These are phyloP conservation scores for Fusarium armeniacum DNA, from an alignment of 2,329 filamentous ascomycete genomes.

Conservation along the genomic window DNA sequence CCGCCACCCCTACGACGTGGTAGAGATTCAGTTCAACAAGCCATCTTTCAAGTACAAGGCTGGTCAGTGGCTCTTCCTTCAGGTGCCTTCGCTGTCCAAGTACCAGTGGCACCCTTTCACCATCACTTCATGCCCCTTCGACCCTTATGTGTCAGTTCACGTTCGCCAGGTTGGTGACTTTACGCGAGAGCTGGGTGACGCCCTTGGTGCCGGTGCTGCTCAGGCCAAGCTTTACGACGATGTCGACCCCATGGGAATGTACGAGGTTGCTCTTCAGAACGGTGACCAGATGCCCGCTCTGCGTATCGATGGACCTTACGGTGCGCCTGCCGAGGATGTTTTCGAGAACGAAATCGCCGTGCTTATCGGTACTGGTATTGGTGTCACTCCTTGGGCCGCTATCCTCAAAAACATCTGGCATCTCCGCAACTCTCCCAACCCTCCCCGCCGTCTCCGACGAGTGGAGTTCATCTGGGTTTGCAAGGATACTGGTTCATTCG, in stretches of 20 bases:
- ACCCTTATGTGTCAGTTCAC: slow-evolving; percentile 94
- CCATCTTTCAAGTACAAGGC: slow-evolving; percentile 98
- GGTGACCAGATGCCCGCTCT: slow-evolving; percentile 92
- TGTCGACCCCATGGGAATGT: slow-evolving; percentile 95
- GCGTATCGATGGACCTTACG: slow-evolving; percentile 94
- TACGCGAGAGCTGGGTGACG: slow-evolving; percentile 91
- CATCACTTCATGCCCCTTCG: slow-evolving; percentile 97
- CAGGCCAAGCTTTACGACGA: slow-evolving; percentile 92
- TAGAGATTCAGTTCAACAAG: slow-evolving; percentile 97
- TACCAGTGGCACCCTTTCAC: slow-evolving; percentile 99
- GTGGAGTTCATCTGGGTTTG: slow-evolving; percentile 99
- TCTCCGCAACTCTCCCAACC: slow-evolving; percentile 88
- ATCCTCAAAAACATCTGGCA: slow-evolving; percentile 99
- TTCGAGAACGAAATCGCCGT: slow-evolving; percentile 93
- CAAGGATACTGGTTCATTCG: slow-evolving; percentile 94
- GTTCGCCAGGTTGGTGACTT: slow-evolving; percentile 98
- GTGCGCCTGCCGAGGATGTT: slow-evolving; percentile 96
- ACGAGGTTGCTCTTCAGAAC: slow-evolving; percentile 94
- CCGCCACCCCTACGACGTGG: slow-evolving; percentile 94
- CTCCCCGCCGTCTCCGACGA: slow-evolving; percentile 87
- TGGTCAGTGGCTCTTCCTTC: slow-evolving; percentile 97
- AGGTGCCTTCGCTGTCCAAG: slow-evolving; percentile 87
- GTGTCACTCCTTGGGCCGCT: slow-evolving; percentile 87
- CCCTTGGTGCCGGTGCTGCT: slow-evolving; percentile 89
- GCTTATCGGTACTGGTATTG: slow-evolving; percentile 87